Base-by-base conservation (phyloP, 192 early-diverging fungal genomes). In the Podila clonocystis region DNA sequence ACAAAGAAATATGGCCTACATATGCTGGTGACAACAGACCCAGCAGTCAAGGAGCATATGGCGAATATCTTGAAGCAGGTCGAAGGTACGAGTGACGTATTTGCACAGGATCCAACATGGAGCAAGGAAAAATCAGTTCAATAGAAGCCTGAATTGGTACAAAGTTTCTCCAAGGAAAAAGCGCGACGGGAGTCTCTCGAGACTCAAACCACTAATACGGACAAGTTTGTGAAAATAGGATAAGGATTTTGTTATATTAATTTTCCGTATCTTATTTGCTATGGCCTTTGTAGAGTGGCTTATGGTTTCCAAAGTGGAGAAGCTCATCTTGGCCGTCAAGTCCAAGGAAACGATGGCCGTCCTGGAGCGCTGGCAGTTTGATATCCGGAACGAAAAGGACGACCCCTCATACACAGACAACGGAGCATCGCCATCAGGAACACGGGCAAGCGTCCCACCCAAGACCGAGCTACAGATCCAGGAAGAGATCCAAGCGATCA, bases 321-420 rank as follows among this genome's bases (percentile, higher is more conserved):
- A 93, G 64, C 83, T 99, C 38, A 95, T 99, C 9, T 75, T 99
- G 60, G 95, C 93, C 0, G 92, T 99, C 36, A 93, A 93, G 64
- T 91, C 92, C n/a, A 90, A 90, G 59, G 94, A 96, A 28, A 94
- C 93, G 2, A 84, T 92, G 4, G 91, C 97, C 67, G 92, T 93
- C 12, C 62, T 97, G 5, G 96, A 98, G 83, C 90, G 96, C 52
- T 98, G 96, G 97, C 94, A 97, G 71, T 99, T 99, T 83, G 94
- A 97, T 84, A 88, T 97, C 41, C 86, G 93, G 30, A 72, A 94
- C n/a, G 87, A 90, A 26, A 83, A 88, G 45, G 85, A 92, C 7
- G 45, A 75, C 8, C 68, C 67, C n/a, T n/a, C 50, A 15, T n/a
- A 65, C 59, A 48, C 41, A 20, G 48, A n/a, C 22, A 20, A 50